Percentiles rank a stretch among this genome's conserved stretches.
Conservation (phyloP, 495 filamentous ascomycete species). For the Aspergillus affinis region DNA sequence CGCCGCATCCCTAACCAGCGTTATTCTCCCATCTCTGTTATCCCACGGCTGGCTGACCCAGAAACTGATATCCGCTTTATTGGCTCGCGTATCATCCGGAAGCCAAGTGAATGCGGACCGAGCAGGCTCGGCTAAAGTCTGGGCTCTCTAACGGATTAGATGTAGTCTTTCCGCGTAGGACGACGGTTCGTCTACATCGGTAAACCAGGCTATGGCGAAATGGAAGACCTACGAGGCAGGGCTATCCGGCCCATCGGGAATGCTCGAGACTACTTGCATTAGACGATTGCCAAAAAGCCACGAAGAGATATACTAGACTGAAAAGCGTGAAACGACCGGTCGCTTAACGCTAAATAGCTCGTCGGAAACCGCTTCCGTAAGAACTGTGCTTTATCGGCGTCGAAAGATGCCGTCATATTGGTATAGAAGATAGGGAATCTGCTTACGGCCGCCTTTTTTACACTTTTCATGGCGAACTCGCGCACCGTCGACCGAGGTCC, state of each 20-base stretch:
- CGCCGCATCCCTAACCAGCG: constrained; percentile 8
- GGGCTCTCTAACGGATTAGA: constrained; percentile 3
- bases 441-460: constrained; percentile 4
- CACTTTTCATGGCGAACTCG: constrained; percentile 3
- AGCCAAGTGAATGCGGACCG: constrained; percentile 10
- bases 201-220: constrained; percentile 9
- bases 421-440: constrained; percentile 12
- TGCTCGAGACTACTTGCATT: constrained; percentile 1
- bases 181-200: not conserved
- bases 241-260: constrained; percentile 9
- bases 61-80: constrained; percentile 12
- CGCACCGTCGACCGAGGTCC: constrained; percentile 6
- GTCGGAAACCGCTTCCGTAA: constrained; percentile 7
- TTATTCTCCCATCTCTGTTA: constrained; percentile 8
- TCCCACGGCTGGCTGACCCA: constrained; percentile 9
- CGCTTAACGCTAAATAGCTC: constrained; percentile 10
- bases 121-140: constrained; percentile 7
- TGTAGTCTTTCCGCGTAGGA: constrained; percentile 6
- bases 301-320: constrained; percentile 7
- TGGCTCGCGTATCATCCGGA: constrained; percentile 4
- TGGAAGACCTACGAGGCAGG: constrained; percentile 11
- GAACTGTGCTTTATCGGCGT: constrained; percentile 7
- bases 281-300: not conserved
- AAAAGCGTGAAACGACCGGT: constrained; percentile 12
- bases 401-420: constrained; percentile 9